Conservation (phyloP, 2,329 filamentous ascomycete species). For the Cladosporium oxysporum region DNA sequence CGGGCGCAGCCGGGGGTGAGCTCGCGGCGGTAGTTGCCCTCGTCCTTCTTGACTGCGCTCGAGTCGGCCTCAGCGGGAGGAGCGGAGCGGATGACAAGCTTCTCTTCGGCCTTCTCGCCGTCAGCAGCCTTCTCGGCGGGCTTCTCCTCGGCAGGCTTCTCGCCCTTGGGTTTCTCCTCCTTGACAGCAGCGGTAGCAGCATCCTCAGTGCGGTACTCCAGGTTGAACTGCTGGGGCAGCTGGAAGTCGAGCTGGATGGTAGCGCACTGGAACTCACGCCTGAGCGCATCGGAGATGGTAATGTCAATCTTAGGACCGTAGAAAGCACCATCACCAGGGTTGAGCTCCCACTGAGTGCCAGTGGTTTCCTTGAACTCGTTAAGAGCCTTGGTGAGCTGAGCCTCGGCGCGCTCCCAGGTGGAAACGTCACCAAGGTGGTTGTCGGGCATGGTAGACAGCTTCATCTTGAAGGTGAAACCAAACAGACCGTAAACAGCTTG, state of each 20-base stretch:
- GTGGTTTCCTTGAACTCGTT: conserved; percentile 68
- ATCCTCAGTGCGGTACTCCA: conserved; percentile 81
- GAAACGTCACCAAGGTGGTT: conserved; percentile 84
- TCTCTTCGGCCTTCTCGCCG: conserved; percentile 29
- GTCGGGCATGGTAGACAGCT: conserved; percentile 87
- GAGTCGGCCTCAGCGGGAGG: conserved; percentile 33
- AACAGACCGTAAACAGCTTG: conserved; percentile 77
- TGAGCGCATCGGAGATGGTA: conserved; percentile 84
- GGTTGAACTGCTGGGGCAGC: conserved; percentile 78
- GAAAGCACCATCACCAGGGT: conserved; percentile 94
- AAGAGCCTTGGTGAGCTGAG: conserved; percentile 74
- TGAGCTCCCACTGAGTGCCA: conserved; percentile 79
- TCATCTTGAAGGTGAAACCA: conserved; percentile 88
- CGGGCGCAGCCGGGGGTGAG: conserved; percentile 71
- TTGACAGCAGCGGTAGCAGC: conserved; percentile 49
- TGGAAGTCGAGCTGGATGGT: conserved; percentile 96
- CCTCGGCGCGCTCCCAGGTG: conserved; percentile 88
- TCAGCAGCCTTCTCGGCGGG: conserved; percentile 42
- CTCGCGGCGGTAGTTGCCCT: conserved; percentile 45
- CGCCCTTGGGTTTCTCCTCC: conserved; percentile 26
- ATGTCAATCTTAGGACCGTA: conserved; percentile 99
- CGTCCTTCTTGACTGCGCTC: conserved; percentile 33
- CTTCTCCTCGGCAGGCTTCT: conserved; percentile 21
- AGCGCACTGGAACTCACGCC: conserved; percentile 83
- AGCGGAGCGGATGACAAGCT: conserved; percentile 38